Evolutionary conservation across 192 early-diverging fungal genomes (phyloP).

Genomic region (Diversispora epigaea): DNA sequence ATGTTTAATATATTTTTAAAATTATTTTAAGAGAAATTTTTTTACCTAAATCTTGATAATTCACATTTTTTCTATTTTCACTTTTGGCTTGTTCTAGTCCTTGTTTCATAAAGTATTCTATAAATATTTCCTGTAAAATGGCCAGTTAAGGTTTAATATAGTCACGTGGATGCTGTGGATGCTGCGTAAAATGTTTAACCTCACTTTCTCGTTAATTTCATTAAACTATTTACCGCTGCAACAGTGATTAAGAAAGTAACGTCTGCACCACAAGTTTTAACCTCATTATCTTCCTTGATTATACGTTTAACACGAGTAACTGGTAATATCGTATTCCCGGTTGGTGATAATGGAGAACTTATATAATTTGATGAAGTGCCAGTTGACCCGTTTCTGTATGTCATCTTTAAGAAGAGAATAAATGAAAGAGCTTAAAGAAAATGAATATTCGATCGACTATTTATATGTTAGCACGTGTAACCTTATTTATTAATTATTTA

Average conservation of each 20-base stretch:
- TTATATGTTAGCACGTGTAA: too few species aligned
- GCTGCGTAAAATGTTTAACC: too few species aligned
- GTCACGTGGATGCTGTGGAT: too few species aligned
- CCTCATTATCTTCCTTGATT: conserved; percentile 76
- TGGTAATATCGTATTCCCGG: conserved; percentile 59
- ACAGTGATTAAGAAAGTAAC: conserved; percentile 63
- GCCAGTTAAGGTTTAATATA: not conserved
- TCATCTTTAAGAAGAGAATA: too few species aligned
- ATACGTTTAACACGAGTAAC: conserved; percentile 68
- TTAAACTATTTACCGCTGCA: conserved; percentile 53
- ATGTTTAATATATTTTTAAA: not conserved
- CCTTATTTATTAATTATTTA: too few species aligned
- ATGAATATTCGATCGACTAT: too few species aligned
- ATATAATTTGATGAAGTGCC: too few species aligned
- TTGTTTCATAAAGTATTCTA: conserved; percentile 65
- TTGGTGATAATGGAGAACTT: not conserved
- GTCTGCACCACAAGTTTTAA: conserved; percentile 65
- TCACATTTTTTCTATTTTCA: conserved; percentile 71
- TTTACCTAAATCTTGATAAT: conserved; percentile 73
- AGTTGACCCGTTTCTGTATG: too few species aligned
- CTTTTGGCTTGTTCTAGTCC: conserved; percentile 59
- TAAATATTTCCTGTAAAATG: conserved; percentile 60
- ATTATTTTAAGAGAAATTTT: not conserved
- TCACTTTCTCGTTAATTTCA: not conserved
- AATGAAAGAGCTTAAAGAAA: too few species aligned